Base-by-base conservation (phyloP, 345 rosid species). In the Euphorbia lathyris region DNA sequence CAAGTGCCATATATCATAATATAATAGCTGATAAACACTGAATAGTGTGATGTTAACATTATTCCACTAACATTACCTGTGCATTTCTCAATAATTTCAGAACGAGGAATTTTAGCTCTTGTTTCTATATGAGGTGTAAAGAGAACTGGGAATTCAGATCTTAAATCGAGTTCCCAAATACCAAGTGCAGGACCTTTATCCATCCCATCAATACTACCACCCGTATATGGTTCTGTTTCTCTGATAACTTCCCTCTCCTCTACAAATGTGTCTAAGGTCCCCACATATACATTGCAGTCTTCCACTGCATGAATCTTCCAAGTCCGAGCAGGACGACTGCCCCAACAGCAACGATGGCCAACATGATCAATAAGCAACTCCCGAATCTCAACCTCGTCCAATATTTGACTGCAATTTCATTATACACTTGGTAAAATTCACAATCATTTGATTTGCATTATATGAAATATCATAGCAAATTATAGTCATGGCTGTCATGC, bases 321-420 rank as follows among this genome's bases (percentile, higher is more conserved):
- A 4, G 97, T 84, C 47, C 99, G 87, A 83, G 99, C 94, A 30
- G 96, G 99, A 68, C 87, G 94, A 70, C 99, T 95, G 72, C 97
- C 99, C 97, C 97, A 92, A 81, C 99, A 95, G 63, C 97, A 95
- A 58, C 89, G 92, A 71, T 92, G 99, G 34, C 94, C 97, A 11
- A 95, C 87, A 70, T 90, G 96, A 74, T 92, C 96, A 66, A 95
- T 87, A n/a, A 95, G 97, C 76, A 95, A 83, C 78, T 90, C 97
- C 43, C 96, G 83, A 76, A 92, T 92, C 76, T 92, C 97, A 60
- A 92, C 87, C 82, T 88, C 99, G 80, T 92, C 99, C 77, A 95
- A 79, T 66, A 79, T 70, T 84, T 85, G 90, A 90, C 98, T 95
- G 76, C 72, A 70, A 19, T 30, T 13, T 63, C 5, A 47, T 58